Evolutionary conservation across 2,329 filamentous ascomycete species (phyloP), one percentile per base, ranked within the genome.

Genomic region (Blastomyces parvus): DNA sequence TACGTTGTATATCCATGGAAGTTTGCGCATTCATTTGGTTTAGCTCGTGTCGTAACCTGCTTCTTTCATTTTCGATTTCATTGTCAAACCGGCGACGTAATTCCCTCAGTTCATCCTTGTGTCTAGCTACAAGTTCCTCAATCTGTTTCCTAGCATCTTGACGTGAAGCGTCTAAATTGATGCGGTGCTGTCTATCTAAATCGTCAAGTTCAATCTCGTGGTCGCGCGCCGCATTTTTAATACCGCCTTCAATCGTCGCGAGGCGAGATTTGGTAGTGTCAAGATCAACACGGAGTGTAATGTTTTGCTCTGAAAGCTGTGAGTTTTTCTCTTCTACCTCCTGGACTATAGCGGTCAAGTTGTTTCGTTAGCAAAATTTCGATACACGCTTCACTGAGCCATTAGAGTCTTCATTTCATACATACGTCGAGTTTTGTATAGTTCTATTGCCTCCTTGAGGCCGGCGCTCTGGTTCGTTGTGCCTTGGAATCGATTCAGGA

Each of bases 381-480:
- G 13, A 25, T 7, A 13, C 48, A 27, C 11, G 36, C 19, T 25
- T 13, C 25, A 36, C 14, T 1, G 14, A 56, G 22, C 17, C 59
- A 68, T 57, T 19, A 64, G 63, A 46, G 70, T 64, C 63, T 68
- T 48, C 6, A 27, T 14, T 52, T 25, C 13, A 52, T 19, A 77
- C 84, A 68, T 80, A 94, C 90, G 85, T 82, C 87, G 84, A 60
- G 81, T 83, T 72, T 93, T 95, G 67, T 89, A 88, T 11, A 89
- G 69, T 19, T 88, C 85, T 56, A 95, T 81, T 0, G 87, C 84
- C 66, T 94, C 88, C 69, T 93, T 90, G 65, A 91, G 80, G 5
- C 81, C 83, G 63, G 84, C 87, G 69, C 85, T 86, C 62, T 90
- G 86, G 50, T 82, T 83, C 13, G 88, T 82, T 27, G 88, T 86